Evolutionary conservation across 805 yeast genomes (phyloP).

Genomic region (Hanseniaspora meyeri): DNA sequence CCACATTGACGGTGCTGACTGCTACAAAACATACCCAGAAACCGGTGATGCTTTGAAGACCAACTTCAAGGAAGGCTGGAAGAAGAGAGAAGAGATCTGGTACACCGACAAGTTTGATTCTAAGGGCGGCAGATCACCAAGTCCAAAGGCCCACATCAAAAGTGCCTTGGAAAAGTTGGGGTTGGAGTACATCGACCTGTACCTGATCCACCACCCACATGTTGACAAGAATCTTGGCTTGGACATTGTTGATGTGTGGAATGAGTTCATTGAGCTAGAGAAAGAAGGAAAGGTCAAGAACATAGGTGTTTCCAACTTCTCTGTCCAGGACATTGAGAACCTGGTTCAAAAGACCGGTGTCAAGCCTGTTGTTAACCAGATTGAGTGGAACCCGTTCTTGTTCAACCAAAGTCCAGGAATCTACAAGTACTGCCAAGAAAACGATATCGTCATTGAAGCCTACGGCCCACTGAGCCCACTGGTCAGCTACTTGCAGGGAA

Average conservation of each 20-base stretch:
- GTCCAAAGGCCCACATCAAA: constrained; percentile 34
- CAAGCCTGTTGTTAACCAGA: constrained; percentile 49
- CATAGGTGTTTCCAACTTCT: constrained; percentile 53
- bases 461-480: constrained; percentile 60
- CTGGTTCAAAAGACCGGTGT: constrained; percentile 31
- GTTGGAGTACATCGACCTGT: constrained; percentile 40
- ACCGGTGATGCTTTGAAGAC: constrained; percentile 35
- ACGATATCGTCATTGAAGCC: constrained; percentile 47
- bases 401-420: constrained; percentile 56
- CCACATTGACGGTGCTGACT: constrained; percentile 50
- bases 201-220: constrained; percentile 39
- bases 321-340: constrained; percentile 34
- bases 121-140: constrained; percentile 20
- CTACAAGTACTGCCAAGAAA: constrained; percentile 36
- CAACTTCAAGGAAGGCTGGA: constrained; percentile 21
- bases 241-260: constrained; percentile 41
- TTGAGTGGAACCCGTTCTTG: constrained; percentile 50
- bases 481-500: neutral
- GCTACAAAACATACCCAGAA: constrained; percentile 43
- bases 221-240: constrained; percentile 14
- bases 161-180: constrained; percentile 30
- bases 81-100: constrained; percentile 40
- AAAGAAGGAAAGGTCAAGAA: constrained; percentile 44
- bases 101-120: constrained; percentile 42
- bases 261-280: constrained; percentile 35